phyloP scores from a whole-genome alignment of 169 alveolate genomes.

The Plasmodium vivax region DNA sequence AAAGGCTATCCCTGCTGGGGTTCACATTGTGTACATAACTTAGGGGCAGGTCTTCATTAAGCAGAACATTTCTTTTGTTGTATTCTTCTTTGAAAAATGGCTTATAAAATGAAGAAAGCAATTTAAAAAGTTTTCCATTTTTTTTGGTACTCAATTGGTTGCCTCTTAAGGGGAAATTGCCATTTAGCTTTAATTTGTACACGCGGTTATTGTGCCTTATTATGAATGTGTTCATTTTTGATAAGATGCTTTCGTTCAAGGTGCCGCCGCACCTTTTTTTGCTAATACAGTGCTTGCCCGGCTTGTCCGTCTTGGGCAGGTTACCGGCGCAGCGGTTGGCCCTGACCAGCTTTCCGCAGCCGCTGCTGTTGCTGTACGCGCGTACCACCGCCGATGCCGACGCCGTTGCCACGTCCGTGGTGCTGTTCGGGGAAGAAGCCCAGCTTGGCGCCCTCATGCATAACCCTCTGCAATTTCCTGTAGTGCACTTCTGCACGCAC shows the following conservation, averaged over 20 bases:
- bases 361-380: neutral
- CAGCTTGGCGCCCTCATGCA: neutral
- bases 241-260: conserved; percentile 9
- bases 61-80: neutral
- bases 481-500: neutral
- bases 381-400: neutral
- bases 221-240: conserved; percentile 32
- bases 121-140: conserved; percentile 2
- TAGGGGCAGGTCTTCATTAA: neutral
- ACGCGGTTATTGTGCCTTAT: conserved; percentile 31
- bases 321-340: neutral
- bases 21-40: neutral
- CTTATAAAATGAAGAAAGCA: neutral
- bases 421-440: neutral
- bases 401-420: neutral
- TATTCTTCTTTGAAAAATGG: neutral
- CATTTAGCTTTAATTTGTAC: conserved; percentile 44
- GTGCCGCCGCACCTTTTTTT: conserved; percentile 2
- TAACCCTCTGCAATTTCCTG: neutral
- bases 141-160: conserved; percentile 2
- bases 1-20: neutral
- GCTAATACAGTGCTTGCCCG: conserved; percentile 2
- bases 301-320: neutral
- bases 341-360: neutral
- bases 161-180: conserved; percentile 3